These are phyloP conservation scores for Nicotiana noctiflora DNA, from an alignment of 257 asterid genomes.

Conservation along the genomic window DNA sequence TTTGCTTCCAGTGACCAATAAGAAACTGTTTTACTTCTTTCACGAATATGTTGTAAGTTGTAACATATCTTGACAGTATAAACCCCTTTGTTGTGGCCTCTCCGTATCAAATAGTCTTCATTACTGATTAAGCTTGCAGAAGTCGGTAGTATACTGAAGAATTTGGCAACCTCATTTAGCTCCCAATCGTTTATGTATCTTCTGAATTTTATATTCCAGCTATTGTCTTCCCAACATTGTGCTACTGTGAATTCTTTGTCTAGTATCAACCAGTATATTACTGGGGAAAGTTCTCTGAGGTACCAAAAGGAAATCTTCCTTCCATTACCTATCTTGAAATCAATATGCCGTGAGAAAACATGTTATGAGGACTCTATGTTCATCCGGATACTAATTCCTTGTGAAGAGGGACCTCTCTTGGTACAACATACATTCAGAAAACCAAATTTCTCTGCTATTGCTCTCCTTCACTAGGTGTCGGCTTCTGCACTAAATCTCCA, in stretches of 20 bases:
- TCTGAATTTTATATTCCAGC: not conserved
- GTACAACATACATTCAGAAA: not conserved
- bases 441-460: not conserved
- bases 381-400: not conserved
- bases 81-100: not conserved
- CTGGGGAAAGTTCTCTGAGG: not conserved
- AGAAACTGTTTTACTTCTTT: slow-evolving; percentile 6
- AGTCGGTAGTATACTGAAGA: not conserved
- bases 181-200: not conserved
- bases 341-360: not conserved
- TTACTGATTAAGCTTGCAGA: not conserved
- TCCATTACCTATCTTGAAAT: not conserved
- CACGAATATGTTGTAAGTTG: not conserved
- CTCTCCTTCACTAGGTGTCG: not conserved
- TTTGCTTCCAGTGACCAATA: not conserved
- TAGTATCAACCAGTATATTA: not conserved
- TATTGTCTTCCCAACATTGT: slow-evolving; percentile 1
- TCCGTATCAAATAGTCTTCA: not conserved
- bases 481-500: not conserved
- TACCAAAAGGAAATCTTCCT: not conserved
- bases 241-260: not conserved
- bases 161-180: not conserved
- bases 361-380: not conserved
- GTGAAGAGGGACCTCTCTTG: not conserved
- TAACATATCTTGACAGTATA: not conserved